These are phyloP conservation scores for Avena insularis DNA, from an alignment of 176 grass and related monocot genomes.

Conservation along the genomic window DNA sequence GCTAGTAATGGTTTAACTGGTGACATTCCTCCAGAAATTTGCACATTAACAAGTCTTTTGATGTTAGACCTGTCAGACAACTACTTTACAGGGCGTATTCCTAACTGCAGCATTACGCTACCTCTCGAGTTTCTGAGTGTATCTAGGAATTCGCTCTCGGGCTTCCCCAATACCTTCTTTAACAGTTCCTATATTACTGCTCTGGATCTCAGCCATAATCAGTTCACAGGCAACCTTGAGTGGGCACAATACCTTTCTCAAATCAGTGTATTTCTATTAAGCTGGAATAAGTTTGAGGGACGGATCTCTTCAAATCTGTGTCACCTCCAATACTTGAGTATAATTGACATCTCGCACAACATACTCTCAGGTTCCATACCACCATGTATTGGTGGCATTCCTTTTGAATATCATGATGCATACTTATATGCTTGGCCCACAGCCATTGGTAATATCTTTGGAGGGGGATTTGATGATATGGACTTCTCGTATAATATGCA, in stretches of 20 bases:
- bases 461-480: too few relatives aligned
- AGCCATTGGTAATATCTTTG: background rate
- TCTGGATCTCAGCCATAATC: conserved; percentile 26
- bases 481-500: background rate
- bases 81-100: conserved; percentile 6
- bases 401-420: background rate
- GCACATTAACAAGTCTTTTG: background rate
- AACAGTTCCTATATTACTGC: conserved; percentile 10
- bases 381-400: conserved; percentile 31
- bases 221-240: conserved; percentile 20
- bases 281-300: background rate
- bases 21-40: conserved; percentile 23
- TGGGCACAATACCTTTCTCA: background rate
- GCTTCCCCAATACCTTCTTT: background rate
- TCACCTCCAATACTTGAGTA: background rate
- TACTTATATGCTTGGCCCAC: background rate
- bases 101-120: background rate
- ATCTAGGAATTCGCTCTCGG: conserved; percentile 21
- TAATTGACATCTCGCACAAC: conserved; percentile 44
- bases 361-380: conserved; percentile 34
- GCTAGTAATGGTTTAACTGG: conserved; percentile 32
- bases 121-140: background rate
- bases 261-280: background rate
- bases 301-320: conserved; percentile 8
- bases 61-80: conserved; percentile 42